These are phyloP conservation scores for Cicer cuneatum DNA, from an alignment of 306 rosid genomes.

Conservation along the genomic window DNA sequence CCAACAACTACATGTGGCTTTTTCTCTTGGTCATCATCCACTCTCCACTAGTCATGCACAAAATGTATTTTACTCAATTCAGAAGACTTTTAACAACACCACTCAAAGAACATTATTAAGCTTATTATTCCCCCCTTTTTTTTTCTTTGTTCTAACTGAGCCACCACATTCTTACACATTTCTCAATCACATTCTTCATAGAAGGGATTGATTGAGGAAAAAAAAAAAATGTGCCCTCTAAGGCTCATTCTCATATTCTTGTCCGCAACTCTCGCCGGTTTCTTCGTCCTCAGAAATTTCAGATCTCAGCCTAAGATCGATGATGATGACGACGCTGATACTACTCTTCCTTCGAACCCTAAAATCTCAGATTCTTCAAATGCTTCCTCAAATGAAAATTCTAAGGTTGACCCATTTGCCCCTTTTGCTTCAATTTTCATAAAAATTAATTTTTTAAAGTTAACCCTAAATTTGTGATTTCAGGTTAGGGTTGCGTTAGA, in stretches of 20 bases:
- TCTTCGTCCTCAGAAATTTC: slow-evolving; percentile 82
- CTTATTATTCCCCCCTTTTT: not conserved
- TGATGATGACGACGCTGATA: slow-evolving; percentile 32
- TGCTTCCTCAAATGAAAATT: slow-evolving; percentile 34
- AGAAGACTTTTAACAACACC: not conserved
- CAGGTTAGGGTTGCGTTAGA: slow-evolving; percentile 67
- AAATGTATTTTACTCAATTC: not conserved
- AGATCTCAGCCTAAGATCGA: slow-evolving; percentile 58
- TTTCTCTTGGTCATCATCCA: slow-evolving; percentile 11
- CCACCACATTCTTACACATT: slow-evolving; percentile 10
- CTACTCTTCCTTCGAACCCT: slow-evolving; percentile 34
- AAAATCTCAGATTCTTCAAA: slow-evolving; percentile 51
- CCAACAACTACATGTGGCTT: slow-evolving; percentile 32
- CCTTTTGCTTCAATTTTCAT: slow-evolving; percentile 36
- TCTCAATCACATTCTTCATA: slow-evolving; percentile 25
- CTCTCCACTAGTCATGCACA: not conserved
- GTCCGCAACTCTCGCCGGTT: slow-evolving; percentile 96
- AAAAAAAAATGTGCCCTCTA: slow-evolving; percentile 76
- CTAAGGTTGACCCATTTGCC: slow-evolving; percentile 49
- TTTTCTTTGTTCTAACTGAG: not conserved
- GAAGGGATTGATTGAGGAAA: slow-evolving; percentile 5
- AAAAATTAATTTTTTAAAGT: not conserved
- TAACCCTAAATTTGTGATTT: slow-evolving; percentile 35
- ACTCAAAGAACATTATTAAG: slow-evolving; percentile 12
- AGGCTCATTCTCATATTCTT: slow-evolving; percentile 81